Evolutionary conservation across 495 filamentous ascomycete species (phyloP), one percentile per base, ranked within the genome.

Genomic region (Annulohypoxylon maeteangense): DNA sequence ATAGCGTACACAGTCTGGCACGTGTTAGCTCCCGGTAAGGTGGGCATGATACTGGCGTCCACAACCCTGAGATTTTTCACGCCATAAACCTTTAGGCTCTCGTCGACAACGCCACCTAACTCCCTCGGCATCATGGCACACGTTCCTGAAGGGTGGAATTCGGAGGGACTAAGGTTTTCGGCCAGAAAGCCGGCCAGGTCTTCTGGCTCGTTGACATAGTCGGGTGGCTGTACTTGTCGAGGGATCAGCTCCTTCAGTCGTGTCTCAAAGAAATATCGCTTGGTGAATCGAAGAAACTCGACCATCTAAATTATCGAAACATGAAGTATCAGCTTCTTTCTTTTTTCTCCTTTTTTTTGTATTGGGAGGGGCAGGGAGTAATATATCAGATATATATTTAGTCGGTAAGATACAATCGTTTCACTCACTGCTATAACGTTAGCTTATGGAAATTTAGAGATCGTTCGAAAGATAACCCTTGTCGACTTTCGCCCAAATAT

Each of bases 61-160:
- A 84, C 81, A 0, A 84, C 80, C 29, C 83, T 71, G 40, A 85
- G 34, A 8, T 54, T 60, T 55, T 72, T 48, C 3, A 80, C 74
- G 1, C 81, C 82, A 55, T 84, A 84, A 7, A 85, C 83, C 66
- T 62, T 74, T 11, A 84, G 65, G 47, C 70, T 64, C 71, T 80
- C 75, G 56, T 84, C 80, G 22, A 85, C 83, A 10, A 85, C 82
- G 4, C 88, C 88, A 12, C 87, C 87, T 0, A 84, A 68, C 62
- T 84, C 81, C 40, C 78, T 74, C 16, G 88, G 87, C 77, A 89
- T 74, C 87, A 87, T 87, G 1, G 84, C 82, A 44, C 82, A 81
- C 0, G 87, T 88, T 31, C 86, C 84, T 1, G 76, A 78, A 7
- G 81, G 81, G 53, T 86, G 82, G 54, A 76, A 85, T 56, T 82